Conservation (phyloP, 495 filamentous ascomycete species). For the Endocarpon pusillum region DNA sequence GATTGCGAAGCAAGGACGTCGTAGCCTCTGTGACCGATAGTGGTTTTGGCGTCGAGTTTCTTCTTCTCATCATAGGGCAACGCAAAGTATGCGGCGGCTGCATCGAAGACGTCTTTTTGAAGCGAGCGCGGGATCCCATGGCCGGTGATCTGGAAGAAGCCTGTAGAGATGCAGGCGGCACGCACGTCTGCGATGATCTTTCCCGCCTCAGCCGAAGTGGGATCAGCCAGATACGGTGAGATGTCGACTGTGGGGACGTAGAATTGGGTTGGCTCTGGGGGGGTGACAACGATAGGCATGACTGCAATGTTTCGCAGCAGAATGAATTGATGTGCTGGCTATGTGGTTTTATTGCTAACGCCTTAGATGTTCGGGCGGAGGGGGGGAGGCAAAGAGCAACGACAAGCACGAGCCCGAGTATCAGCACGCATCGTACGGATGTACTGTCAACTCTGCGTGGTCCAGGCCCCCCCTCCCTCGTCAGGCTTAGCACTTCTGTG, state of each 20-base stretch:
- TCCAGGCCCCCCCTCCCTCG: too few species aligned
- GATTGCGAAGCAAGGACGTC: conserved; percentile 13
- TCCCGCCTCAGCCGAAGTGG: background rate
- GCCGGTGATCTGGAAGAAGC: conserved; percentile 22
- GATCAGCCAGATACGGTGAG: conserved; percentile 3
- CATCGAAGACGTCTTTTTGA: conserved; percentile 16
- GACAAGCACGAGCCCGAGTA: too few species aligned
- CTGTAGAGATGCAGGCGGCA: conserved; percentile 15
- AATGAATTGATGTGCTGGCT: too few species aligned
- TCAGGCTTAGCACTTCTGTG: too few species aligned
- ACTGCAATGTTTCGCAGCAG: too few species aligned
- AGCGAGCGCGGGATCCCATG: conserved; percentile 14
- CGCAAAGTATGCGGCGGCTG: conserved; percentile 15
- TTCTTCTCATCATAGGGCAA: conserved; percentile 16
- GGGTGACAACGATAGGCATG: too few species aligned
- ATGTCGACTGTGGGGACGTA: conserved; percentile 9
- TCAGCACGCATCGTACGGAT: too few species aligned
- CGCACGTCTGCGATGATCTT: conserved; percentile 11
- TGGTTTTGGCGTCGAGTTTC: conserved; percentile 8
- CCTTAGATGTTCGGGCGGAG: too few species aligned
- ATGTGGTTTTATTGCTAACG: too few species aligned
- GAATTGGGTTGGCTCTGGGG: too few species aligned
- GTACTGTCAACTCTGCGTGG: too few species aligned
- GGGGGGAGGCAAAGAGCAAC: too few species aligned
- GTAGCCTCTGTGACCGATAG: conserved; percentile 17